Evolutionary conservation across 2,329 filamentous ascomycete species (phyloP).

Genomic region (Lachnellula hyalina): DNA sequence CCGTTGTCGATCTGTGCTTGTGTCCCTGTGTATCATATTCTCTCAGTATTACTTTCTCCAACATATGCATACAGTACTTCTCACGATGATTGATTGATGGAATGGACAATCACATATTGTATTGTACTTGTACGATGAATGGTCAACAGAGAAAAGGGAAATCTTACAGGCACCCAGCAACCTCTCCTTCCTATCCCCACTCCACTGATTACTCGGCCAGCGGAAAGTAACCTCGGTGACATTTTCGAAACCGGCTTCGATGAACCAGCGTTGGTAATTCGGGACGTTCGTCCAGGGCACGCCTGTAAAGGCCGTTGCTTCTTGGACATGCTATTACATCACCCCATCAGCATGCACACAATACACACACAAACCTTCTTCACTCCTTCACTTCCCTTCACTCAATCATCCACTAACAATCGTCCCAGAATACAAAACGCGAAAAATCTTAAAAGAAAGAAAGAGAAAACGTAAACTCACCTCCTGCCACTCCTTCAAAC

Average conservation of each 20-base stretch:
- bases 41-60: not conserved
- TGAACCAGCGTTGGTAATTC: constrained; percentile 32
- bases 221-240: constrained; percentile 42
- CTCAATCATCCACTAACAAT: no score
- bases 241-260: constrained; percentile 47
- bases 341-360: no score
- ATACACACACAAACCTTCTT: no score
- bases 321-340: not conserved
- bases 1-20: not conserved
- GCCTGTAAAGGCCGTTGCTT: not conserved
- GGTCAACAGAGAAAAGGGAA: not conserved
- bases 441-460: no score
- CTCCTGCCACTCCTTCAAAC: not conserved
- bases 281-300: constrained; percentile 21
- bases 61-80: no score
- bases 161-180: constrained; percentile 36
- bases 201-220: constrained; percentile 48
- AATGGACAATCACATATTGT: not conserved
- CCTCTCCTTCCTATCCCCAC: constrained; percentile 44
- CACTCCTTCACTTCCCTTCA: no score
- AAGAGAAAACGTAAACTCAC: not conserved
- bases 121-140: not conserved
- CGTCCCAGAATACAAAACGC: no score
- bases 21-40: not conserved
- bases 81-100: no score